phyloP scores from a whole-genome alignment of 768 basidiomycete species.

The Mrakia frigida region DNA sequence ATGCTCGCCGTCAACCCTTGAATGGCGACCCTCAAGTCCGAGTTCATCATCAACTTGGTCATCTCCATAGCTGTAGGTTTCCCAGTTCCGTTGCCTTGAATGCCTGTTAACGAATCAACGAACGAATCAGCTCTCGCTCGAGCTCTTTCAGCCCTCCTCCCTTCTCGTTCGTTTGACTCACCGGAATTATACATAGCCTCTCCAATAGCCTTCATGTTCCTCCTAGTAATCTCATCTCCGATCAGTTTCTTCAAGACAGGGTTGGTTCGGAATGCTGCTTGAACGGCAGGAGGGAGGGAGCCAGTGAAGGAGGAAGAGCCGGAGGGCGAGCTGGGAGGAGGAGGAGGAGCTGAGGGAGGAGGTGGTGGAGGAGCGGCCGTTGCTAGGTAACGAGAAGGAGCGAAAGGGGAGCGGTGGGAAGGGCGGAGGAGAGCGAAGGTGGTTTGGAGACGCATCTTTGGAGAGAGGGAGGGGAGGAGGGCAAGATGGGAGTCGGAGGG shows the following conservation, averaged over 20 bases:
- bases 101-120: background rate
- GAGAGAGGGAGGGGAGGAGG: background rate
- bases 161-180: background rate
- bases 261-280: background rate
- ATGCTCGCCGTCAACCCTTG: background rate
- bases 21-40: background rate
- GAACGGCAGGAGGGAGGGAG: background rate
- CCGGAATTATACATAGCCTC: background rate
- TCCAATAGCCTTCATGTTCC: background rate
- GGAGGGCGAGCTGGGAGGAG: too few species aligned
- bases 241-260: background rate
- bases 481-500: background rate
- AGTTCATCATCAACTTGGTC: slow-evolving; percentile 1
- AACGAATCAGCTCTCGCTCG: background rate
- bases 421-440: background rate
- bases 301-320: background rate
- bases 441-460: background rate
- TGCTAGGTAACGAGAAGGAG: background rate
- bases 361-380: background rate
- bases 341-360: background rate
- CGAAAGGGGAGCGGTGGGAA: background rate
- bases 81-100: background rate
- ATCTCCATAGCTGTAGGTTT: background rate
- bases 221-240: background rate
- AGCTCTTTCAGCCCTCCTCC: background rate